Base-by-base conservation (phyloP, 2,329 filamentous ascomycete genomes). In the Monosporascus sp. region DNA sequence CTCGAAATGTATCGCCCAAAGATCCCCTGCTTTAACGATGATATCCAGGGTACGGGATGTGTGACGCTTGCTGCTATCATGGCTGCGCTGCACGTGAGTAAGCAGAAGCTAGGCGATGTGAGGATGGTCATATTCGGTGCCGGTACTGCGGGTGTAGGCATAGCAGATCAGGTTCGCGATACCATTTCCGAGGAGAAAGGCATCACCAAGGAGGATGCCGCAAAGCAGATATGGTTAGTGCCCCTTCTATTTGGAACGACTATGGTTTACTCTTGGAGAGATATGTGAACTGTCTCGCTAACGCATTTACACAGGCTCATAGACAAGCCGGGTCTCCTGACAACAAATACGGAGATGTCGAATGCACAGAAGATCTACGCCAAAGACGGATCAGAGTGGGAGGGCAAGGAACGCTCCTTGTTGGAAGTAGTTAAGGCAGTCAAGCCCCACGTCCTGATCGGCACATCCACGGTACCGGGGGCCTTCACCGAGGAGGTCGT, bases 11-110 rank as follows among this genome's bases (percentile, higher is more conserved):
- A 94, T 62, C 81, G 86, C 1, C 78, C 85, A 0, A 65, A 87
- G 48, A 85, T 93, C 7, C 79, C 90, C 0, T 95, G 90, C 68
- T 96, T 96, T 76, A 96, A 96, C 63, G 91, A 96, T 54, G 90
- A 96, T 66, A 85, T 96, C 0, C 90, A 96, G 68, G 91, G 90
- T 1, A 96, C 91, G 0, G 91, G 90, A 0, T 93, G 89, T 54
- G 90, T 96, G 1, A 93, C 91, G 0, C 78, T 96, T 0, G 90
- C 90, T 0, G 90, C 88, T 1, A 85, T 96, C 57, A 84, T 90
- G 74, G 83, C 90, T 0, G 90, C 82, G 0, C 74, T 92, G 7
- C 82, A 89, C 54, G 84, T 93, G 7, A 84, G 78, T 55, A 77
- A 83, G 3, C 72, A 85, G 50, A 82, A 85, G 50, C 74, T 95